Evolutionary conservation across 2,329 filamentous ascomycete species (phyloP), one percentile per base, ranked within the genome.

Genomic region (Arthrobotrys conoides): DNA sequence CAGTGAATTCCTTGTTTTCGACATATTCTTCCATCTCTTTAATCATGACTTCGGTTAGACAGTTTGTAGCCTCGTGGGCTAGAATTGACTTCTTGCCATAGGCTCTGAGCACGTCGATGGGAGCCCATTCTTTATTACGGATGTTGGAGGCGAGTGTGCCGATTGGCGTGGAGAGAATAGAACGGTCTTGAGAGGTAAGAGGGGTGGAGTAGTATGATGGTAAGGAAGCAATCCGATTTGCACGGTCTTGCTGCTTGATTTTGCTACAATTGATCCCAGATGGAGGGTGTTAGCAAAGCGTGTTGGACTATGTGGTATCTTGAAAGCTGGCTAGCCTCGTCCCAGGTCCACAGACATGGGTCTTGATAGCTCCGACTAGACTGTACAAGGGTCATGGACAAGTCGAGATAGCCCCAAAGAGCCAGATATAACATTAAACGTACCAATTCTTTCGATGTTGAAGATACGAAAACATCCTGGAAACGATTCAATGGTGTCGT

Each of bases 61-160:
- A 96, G 84, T 97, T 97, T 1, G 94, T 97, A 85, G 91, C 91
- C 80, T 91, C 88, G 41, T 97, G 95, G 0, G 93, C 94, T 82
- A 90, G 91, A 66, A 97, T 84, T 0, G 94, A 92, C 20, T 95
- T 91, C 84, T 96, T 97, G 82, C 92, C 92, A 83, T 97, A 98
- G 10, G 93, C 90, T 76, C 87, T 90, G n/a, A 97, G 89, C 57
- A 97, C 89, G 79, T 93, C 90, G 24, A 91, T 83, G 0, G 94
- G 91, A 12, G 88, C 87, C 61, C 90, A 86, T 67, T 87, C 85
- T 53, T 90, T 88, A n/a, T 89, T 88, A 36, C 95, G 93, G 2
- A 97, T 92, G 85, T 91, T 89, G 79, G 90, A 85, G 5, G 97
- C 94, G 2, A 97, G 89, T 72, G 92, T 87, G 80, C 91, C 89